Base-by-base conservation (phyloP, 1,284 basidiomycete genomes). In the Pisolithus thermaeus region DNA sequence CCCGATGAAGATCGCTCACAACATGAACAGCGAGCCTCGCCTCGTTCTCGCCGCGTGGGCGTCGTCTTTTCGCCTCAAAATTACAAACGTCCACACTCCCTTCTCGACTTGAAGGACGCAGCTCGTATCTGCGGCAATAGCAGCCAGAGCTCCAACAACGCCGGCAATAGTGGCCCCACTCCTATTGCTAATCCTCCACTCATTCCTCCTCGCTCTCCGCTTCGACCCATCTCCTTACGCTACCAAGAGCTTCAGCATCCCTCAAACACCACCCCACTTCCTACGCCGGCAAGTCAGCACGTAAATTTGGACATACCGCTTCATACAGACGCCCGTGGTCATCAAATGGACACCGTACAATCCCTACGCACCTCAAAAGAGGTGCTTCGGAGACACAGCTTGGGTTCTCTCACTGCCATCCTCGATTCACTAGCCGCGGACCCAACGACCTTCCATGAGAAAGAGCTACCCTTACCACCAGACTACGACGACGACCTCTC, bases 41-140 rank as follows among this genome's bases (percentile, higher is more conserved):
- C 60, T 53, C 63, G 63, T 52, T 58, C 65, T 12, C 60, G 59
- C 63, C 61, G 62, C 63, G 64, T 64, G 65, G 65, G 59, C 52
- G 44, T 62, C 50, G 56, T 66, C 53, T 47, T 42, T 59, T 51
- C 58, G 44, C 62, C 65, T 56, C 56, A 50, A 64, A 56, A 66
- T 57, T 64, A 56, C 62, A 64, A 64, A 67, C 65, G 61, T 54
- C 62, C 65, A 45, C 64, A 55, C 52, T 61, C 63, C 20, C 58
- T 64, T 22, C 57, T 61, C 47, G 50, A 65, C 62, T 58, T 65
- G 62, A 57, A 55, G 8, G 52, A 47, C 62, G 52, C 53, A 49
- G 37, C 46, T 20, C 51, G 61, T 51, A 52, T 32, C 52, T 50
- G 20, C 44, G 51, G 44, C 57, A 40, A 41, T 47, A 47, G 45